These are phyloP conservation scores for Letharia columbiana DNA, from an alignment of 495 filamentous ascomycete genomes.

Conservation along the genomic window DNA sequence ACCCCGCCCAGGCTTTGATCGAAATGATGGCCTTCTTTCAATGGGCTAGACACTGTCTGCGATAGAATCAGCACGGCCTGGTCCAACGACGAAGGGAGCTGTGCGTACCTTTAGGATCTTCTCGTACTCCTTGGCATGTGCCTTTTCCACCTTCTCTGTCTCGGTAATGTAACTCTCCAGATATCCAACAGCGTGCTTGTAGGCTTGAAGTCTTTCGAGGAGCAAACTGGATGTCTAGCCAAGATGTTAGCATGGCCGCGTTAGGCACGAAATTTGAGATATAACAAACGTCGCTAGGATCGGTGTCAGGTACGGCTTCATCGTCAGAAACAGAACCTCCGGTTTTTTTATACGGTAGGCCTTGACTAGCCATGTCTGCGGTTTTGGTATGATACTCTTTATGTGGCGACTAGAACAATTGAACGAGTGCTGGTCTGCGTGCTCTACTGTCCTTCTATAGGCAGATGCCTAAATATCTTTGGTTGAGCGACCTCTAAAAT, in stretches of 20 bases:
- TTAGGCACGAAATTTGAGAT: background rate
- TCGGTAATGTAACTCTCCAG: constrained; percentile 79
- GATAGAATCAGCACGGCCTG: background rate
- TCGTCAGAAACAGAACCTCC: constrained; percentile 34
- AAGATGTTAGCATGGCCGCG: background rate
- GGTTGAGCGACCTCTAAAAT: background rate
- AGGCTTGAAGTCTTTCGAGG: constrained; percentile 77
- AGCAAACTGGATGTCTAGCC: constrained; percentile 64
- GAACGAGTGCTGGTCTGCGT: background rate
- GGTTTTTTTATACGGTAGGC: constrained; percentile 15
- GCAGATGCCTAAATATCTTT: background rate
- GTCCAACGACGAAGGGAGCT: constrained; percentile 7
- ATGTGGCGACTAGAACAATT: background rate
- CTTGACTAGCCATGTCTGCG: background rate
- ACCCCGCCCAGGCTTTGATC: constrained; percentile 77
- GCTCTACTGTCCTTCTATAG: background rate
- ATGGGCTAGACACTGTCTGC: constrained; percentile 73
- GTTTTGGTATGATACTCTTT: background rate
- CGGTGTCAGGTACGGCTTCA: constrained; percentile 65
- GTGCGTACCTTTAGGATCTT: constrained; percentile 70
- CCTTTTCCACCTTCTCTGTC: constrained; percentile 75
- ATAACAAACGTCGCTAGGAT: constrained; percentile 62
- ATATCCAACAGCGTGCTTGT: constrained; percentile 89
- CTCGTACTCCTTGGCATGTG: constrained; percentile 89
- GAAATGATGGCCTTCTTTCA: constrained; percentile 85